Percentiles rank a stretch among this genome's conserved stretches.
These are phyloP conservation scores for Astrothelium macrocarpum DNA, from an alignment of 495 filamentous ascomycete genomes.

Conservation along the genomic window DNA sequence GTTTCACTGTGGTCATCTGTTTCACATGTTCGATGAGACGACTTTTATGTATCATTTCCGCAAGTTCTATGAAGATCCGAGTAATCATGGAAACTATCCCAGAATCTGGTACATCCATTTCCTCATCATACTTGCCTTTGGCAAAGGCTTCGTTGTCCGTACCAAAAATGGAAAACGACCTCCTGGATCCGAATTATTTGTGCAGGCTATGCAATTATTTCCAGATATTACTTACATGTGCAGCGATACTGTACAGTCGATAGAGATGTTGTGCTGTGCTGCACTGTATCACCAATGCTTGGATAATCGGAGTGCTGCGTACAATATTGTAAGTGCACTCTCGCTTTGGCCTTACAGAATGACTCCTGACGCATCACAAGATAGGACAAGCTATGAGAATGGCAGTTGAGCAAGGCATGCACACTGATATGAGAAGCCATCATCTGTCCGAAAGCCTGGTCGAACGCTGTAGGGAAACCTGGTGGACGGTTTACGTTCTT, in stretches of 20 bases:
- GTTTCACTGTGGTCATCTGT: conserved; percentile 38
- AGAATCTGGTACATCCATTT: conserved; percentile 40
- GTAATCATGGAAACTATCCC: conserved; percentile 18
- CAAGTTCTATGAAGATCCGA: conserved; percentile 30
- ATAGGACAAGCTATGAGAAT: conserved; percentile 39
- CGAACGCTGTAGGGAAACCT: conserved; percentile 35
- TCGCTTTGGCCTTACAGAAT: not conserved
- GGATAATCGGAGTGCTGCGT: conserved; percentile 32
- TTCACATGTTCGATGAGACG: conserved; percentile 38
- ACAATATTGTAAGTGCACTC: conserved; percentile 30
- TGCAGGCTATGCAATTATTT: conserved; percentile 35
- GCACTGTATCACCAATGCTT: conserved; percentile 37
- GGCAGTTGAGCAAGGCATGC: conserved; percentile 37
- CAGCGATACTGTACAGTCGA: conserved; percentile 31
- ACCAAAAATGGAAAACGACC: conserved; percentile 28
- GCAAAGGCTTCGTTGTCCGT: conserved; percentile 37
- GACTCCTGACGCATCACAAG: conserved; percentile 17
- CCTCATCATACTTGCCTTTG: conserved; percentile 37
- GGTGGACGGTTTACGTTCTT: conserved; percentile 41
- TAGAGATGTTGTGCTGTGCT: conserved; percentile 38
- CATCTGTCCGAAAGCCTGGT: conserved; percentile 29
- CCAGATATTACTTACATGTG: conserved; percentile 32
- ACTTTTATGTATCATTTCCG: conserved; percentile 34
- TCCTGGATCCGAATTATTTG: conserved; percentile 33
- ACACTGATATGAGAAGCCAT: conserved; percentile 36